Base-by-base conservation (phyloP, 148 eudicot genomes). In the Vaccinium darrowii region DNA sequence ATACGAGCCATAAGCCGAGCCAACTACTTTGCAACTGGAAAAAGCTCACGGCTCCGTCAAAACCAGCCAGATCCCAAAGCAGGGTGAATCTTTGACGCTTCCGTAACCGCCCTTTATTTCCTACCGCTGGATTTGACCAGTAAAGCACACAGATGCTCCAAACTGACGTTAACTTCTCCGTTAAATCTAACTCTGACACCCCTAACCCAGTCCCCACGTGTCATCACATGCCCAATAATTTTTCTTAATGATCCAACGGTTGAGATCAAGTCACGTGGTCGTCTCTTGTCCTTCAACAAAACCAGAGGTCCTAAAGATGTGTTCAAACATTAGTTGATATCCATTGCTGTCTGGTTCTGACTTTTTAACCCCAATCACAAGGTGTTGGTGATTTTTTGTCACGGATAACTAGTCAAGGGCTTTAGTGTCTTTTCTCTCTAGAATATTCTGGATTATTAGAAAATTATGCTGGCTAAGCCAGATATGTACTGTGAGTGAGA, bases 41-140 rank as follows among this genome's bases (percentile, higher is more conserved):
- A 80, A 62, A 65, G 71, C 33, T 65, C 14, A 62, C 57, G 13
- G 52, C 65, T 50, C 18, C 18, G 78, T 82, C 27, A 82, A 82
- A 82, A 43, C 57, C 18, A 27, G 33, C 25, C 7, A 12, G 16
- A 81, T 16, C 73, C 72, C 50, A 30, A 80, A 67, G 76, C 15
- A 14, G 33, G 23, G 58, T 49, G 58, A 54, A 69, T 81, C 83
- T 65, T 65, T 81, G 76, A 73, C 56, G 79, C 30, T 23, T 50
- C 54, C 74, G 56, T 81, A 81, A 81, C 84, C 75, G 84, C 78
- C 60, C 53, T 71, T 71, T 69, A 16, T 53, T 25, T 69, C 18
- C 7, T 52, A 53, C n/a, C 84, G n/a, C 79, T 33, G 52, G 84
- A n/a, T 72, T 81, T 72, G 56, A 76, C 74, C 84, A 16, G 21